Conservation (phyloP, 495 filamentous ascomycete species). For the Neurospora pannonica region DNA sequence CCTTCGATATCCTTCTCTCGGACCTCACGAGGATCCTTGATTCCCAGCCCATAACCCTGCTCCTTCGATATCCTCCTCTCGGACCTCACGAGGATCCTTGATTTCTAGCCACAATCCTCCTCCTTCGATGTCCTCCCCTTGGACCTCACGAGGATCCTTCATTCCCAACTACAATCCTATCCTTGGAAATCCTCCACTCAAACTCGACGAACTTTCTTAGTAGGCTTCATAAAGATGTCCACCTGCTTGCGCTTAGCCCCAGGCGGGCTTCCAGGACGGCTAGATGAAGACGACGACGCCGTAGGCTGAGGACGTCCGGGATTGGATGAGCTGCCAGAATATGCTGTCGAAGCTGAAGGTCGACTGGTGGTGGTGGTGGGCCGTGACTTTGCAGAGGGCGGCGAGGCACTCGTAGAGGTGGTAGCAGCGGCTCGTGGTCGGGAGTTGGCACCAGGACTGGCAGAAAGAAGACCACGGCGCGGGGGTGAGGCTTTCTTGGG, state of each 20-base stretch:
- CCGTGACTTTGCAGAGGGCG: no score
- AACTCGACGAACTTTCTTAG: conserved; percentile 2
- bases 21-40: not conserved
- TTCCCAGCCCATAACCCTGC: not conserved
- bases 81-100: not conserved
- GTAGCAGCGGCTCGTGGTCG: not conserved
- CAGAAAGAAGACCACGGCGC: conserved; percentile 9
- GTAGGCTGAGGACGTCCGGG: not conserved
- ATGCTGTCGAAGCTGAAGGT: not conserved
- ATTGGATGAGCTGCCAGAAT: not conserved
- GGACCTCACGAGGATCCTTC: not conserved
- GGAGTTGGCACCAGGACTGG: conserved; percentile 12
- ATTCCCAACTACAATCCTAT: not conserved
- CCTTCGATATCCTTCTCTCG: not conserved
- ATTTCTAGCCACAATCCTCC: not conserved
- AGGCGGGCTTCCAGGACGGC: not conserved
- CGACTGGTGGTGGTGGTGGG: not conserved
- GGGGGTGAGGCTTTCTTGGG: not conserved
- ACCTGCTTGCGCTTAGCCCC: conserved; percentile 20
- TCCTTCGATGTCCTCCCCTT: not conserved
- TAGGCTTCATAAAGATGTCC: conserved; percentile 26
- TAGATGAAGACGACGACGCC: not conserved
- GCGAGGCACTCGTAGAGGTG: no score
- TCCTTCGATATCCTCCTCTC: not conserved
- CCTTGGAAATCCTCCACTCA: not conserved